A percentile compares a stretch with the other conserved stretches of the same genome.
Conservation (phyloP, 257 asterid genomes). For the Osmanthus fragrans region DNA sequence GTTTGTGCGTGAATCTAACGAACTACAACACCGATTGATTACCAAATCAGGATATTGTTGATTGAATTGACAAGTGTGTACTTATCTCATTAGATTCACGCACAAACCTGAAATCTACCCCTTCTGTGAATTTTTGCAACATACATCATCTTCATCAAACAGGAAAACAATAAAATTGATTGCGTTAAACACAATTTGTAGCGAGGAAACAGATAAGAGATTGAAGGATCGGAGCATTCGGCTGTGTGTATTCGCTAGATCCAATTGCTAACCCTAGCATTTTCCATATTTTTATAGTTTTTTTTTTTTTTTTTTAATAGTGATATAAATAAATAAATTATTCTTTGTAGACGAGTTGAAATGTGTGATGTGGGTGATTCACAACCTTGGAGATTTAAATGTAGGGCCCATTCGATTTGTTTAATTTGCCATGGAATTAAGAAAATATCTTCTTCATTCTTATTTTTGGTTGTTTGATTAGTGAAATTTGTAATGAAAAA, state of each 20-base stretch:
- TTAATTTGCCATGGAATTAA: no score
- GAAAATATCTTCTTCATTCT: no score
- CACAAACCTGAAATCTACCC: constrained; percentile 40
- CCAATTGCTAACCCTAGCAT: background rate
- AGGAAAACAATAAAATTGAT: no score
- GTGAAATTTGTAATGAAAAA: no score
- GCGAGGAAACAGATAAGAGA: background rate
- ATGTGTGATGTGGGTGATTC: no score
- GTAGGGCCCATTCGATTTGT: no score
- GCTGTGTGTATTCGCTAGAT: background rate
- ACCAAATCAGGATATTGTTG: background rate
- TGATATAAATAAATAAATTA: no score
- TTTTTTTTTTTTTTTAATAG: no score
- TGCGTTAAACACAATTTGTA: background rate
- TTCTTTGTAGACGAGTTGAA: no score
- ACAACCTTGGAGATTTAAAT: no score
- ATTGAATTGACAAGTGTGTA: background rate
- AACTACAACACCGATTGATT: background rate
- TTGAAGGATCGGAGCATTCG: background rate
- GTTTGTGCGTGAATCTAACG: constrained; percentile 64
- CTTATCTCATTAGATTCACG: constrained; percentile 28
- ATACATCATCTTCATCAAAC: background rate
- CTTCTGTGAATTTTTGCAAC: constrained; percentile 14
- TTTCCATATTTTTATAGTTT: background rate
- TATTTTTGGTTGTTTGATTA: no score